Percentiles rank a stretch among this genome's conserved stretches.
These are phyloP conservation scores for Nakazawaea wickerhamii DNA, from an alignment of 805 yeast species.

Conservation along the genomic window DNA sequence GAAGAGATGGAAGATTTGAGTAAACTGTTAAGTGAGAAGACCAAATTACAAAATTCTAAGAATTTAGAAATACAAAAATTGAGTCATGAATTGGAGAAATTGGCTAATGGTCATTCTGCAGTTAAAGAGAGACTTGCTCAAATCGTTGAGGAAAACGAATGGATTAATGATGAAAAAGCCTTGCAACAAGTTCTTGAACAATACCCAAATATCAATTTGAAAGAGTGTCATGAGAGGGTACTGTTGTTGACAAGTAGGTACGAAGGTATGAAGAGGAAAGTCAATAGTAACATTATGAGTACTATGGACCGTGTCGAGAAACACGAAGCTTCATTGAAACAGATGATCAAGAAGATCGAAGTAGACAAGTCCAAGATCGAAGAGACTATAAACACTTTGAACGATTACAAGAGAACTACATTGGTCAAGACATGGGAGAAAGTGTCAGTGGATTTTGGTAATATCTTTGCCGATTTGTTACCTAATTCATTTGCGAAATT, in stretches of 20 bases:
- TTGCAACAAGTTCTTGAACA: conserved; percentile 53
- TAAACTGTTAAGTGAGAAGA: conserved; percentile 36
- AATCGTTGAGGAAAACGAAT: conserved; percentile 52
- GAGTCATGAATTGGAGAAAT: conserved; percentile 49
- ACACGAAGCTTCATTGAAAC: conserved; percentile 69
- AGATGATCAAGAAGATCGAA: conserved; percentile 82
- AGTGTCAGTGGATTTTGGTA: conserved; percentile 86
- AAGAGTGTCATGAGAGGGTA: conserved; percentile 55
- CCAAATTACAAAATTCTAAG: conserved; percentile 38
- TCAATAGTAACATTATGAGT: conserved; percentile 80
- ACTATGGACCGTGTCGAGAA: conserved; percentile 90
- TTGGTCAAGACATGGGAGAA: conserved; percentile 79
- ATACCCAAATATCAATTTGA: conserved; percentile 57
- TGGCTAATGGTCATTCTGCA: conserved; percentile 30
- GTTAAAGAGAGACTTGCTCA: conserved; percentile 36
- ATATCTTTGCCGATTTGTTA: conserved; percentile 78
- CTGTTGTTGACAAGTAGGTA: conserved; percentile 52
- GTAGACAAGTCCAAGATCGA: conserved; percentile 86
- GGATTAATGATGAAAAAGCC: conserved; percentile 66
- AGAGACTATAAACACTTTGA: conserved; percentile 77
- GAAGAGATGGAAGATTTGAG: conserved; percentile 69
- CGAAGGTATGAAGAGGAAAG: conserved; percentile 70
- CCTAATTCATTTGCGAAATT: conserved; percentile 89
- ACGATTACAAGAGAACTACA: conserved; percentile 80
- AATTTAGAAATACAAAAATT: conserved; percentile 50